Conservation (phyloP, 768 basidiomycete genomes). For the Gymnopilus junonius region DNA sequence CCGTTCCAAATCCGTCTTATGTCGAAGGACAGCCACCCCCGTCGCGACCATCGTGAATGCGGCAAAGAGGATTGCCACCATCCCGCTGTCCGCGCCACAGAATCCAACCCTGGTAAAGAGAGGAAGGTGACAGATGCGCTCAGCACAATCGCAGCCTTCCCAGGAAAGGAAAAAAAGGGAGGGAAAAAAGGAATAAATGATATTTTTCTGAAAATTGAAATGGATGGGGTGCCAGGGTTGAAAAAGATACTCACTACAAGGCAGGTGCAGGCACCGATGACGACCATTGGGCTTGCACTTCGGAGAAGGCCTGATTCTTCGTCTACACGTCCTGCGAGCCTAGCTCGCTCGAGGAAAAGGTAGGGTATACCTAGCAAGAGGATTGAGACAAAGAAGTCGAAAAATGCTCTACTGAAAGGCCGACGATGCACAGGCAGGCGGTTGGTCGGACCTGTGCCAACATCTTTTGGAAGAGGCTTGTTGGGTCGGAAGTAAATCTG, state of each 20-base stretch:
- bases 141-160: constrained; percentile 77
- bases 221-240: neutral
- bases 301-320: constrained; percentile 58
- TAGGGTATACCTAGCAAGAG: constrained; percentile 83
- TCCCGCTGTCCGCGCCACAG: constrained; percentile 64
- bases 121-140: constrained; percentile 85
- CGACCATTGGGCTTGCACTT: constrained; percentile 58
- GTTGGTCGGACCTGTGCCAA: constrained; percentile 26
- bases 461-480: constrained; percentile 66
- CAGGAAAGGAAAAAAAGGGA: neutral
- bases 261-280: constrained; percentile 68
- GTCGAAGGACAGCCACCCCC: constrained; percentile 69
- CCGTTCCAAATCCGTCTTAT: constrained; percentile 67
- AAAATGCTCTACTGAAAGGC: constrained; percentile 50
- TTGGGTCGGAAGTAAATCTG: constrained; percentile 71
- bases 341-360: constrained; percentile 63
- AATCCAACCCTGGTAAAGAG: constrained; percentile 75
- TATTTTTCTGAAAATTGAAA: neutral
- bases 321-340: constrained; percentile 49
- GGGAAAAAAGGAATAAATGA: neutral
- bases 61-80: constrained; percentile 72
- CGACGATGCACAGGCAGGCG: constrained; percentile 34
- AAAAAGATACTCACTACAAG: constrained; percentile 53
- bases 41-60: constrained; percentile 71
- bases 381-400: constrained; percentile 63